Evolutionary conservation across 441 rosid species (phyloP), one percentile per base, ranked within the genome.

Genomic region (Populus tomentosa): DNA sequence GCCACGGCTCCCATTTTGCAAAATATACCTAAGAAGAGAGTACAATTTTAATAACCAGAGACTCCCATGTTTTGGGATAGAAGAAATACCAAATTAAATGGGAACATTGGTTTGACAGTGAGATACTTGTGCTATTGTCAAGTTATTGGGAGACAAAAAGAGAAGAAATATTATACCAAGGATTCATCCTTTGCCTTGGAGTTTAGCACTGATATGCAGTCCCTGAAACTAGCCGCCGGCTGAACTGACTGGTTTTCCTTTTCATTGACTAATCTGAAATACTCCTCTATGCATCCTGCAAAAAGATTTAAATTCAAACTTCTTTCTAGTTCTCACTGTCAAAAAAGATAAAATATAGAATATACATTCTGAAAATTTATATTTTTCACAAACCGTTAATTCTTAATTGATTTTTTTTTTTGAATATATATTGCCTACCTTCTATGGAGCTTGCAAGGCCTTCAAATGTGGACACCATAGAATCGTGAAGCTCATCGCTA

Each of bases 1-100:
- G 95, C 90, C 91, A 86, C 16, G 95, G 95, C 82, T 90, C 96
- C 96, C 96, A 91, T 83, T 82, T 90, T 5, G 96, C 96, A 76
- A 90, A 90, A 80, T 81, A 85, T 65, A 79, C 88, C 95, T 91
- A 82, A 63, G 64, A 74, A 9, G 33, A 13, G 3, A 18, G 7
- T 2, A 35, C 20, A 28, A 0, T 4, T 46, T 46, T 28, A 28
- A 67, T 6, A 30, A 26, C 18, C 69, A 4, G 11, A 9, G 11
- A 38, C 2, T 46, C 5, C 5, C 56, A 46, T 46, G 56, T 46
- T 46, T 46, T 46, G 53, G 53, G 53, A 46, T 13, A 1, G 53
- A 46, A 13, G 53, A 46, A 1, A 46, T 46, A 13, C 30, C 1
- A 66, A 26, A n/a, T 64, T 21, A 23, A 8, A 33, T 66, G 16